Evolutionary conservation across 1,284 basidiomycete genomes (phyloP).

Genomic region (Ustilago hordei): DNA sequence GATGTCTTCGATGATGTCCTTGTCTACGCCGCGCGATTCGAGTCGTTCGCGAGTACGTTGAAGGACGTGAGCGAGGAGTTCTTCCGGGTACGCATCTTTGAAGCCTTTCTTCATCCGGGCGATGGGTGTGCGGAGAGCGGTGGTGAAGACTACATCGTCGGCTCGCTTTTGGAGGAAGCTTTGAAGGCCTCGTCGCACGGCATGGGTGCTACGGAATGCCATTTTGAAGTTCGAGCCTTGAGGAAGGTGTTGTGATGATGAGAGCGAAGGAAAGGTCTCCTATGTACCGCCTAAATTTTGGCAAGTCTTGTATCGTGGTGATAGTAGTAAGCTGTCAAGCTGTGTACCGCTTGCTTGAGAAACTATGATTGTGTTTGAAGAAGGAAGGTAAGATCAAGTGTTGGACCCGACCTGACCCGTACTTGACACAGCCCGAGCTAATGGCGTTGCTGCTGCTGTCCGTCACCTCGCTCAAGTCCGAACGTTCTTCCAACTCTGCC

Average conservation of each 20-base stretch:
- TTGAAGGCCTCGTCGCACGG: conserved; percentile 47
- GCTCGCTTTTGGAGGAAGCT: conserved; percentile 60
- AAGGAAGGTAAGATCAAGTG: background rate
- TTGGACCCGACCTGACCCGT: conserved; percentile 12
- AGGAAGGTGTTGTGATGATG: background rate
- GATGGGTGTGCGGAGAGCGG: conserved; percentile 70
- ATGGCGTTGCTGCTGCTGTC: background rate
- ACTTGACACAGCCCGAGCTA: conserved; percentile 6
- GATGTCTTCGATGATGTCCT: conserved; percentile 68
- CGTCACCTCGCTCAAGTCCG: background rate
- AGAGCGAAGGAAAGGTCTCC: too few relatives aligned
- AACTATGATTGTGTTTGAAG: background rate
- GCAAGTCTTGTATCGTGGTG: background rate
- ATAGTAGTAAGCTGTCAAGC: background rate
- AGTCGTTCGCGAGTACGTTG: conserved; percentile 63
- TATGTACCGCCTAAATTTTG: too few relatives aligned
- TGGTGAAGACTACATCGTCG: conserved; percentile 67
- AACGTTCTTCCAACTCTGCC: conserved; percentile 32
- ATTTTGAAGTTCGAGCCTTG: conserved; percentile 19
- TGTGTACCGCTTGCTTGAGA: too few relatives aligned
- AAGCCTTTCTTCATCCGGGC: conserved; percentile 68
- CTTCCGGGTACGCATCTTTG: conserved; percentile 69
- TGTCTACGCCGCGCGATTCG: conserved; percentile 67
- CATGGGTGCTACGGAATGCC: conserved; percentile 50
- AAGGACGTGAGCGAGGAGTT: conserved; percentile 68